Evolutionary conservation across 2,329 filamentous ascomycete genomes (phyloP), one percentile per base, ranked within the genome.

Genomic region (Cytospora chrysosperma): DNA sequence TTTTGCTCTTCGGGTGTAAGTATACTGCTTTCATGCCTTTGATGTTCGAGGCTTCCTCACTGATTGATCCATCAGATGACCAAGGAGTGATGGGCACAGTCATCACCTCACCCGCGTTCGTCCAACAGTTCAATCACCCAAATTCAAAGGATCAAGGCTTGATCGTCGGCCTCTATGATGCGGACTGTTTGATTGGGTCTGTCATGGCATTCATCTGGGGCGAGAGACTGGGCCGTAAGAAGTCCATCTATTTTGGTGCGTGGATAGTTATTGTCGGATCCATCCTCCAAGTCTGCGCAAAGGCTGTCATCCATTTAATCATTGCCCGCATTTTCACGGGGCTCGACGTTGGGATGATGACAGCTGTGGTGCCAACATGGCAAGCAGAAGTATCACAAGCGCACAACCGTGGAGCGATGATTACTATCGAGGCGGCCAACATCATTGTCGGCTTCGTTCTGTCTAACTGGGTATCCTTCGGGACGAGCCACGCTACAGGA

Each of bases 1-100:
- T 62, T 17, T 37, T 62, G 54, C 60, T 62, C 32, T 62, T 62
- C 52, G 54, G 60, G 40, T 62, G 60, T 62, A n/a, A 57, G 59
- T 28, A 32, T 24, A 1, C 34, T 27, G 8, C 15, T 24, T 19
- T 49, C 6, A 0, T 34, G 12, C 1, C 32, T 51, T 10, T 21
- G 10, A 13, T 15, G 28, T 30, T 40, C 2, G 8, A 40, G 37
- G 8, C 37, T 9, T 40, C 12, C 8, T 6, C 32, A 51, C 12
- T 26, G 13, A 26, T 40, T 40, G 17, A 43, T 32, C 10, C 37
- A n/a, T 21, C 15, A 62, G 60, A 62, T 57, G 60, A 62, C 15
- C 60, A 62, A n/a, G 60, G 60, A 34, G 60, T 62, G 5, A 62
- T 62, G 60, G 54, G 60, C 30, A 55, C 53, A 8, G 53, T 62